Conservation (phyloP, 2,329 filamentous ascomycete species). For the Malbranchea zuffiana region DNA sequence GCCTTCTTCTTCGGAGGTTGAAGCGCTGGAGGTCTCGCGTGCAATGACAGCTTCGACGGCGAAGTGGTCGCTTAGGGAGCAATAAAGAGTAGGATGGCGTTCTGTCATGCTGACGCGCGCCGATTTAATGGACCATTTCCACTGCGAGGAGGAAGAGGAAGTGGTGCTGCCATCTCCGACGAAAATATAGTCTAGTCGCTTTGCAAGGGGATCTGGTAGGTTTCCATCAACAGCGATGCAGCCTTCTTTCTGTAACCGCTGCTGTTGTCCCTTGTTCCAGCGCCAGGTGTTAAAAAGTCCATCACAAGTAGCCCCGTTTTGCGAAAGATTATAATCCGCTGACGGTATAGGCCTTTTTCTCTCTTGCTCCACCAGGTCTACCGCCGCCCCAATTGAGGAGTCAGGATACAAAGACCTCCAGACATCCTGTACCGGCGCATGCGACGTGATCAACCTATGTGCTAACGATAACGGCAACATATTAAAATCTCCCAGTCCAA, state of each 20-base stretch:
- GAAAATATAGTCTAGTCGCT: slow-evolving; percentile 92
- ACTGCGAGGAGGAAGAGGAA: slow-evolving; percentile 20
- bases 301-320: slow-evolving; percentile 83
- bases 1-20: slow-evolving; percentile 12
- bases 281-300: slow-evolving; percentile 85
- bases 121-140: slow-evolving; percentile 58
- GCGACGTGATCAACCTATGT: slow-evolving; percentile 68
- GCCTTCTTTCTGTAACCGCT: slow-evolving; percentile 53
- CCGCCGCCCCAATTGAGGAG: slow-evolving; percentile 64
- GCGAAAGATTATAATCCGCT: slow-evolving; percentile 62
- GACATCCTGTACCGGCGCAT: slow-evolving; percentile 66
- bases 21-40: slow-evolving; percentile 27
- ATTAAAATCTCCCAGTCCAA: slow-evolving; percentile 91
- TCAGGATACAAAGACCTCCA: slow-evolving; percentile 80
- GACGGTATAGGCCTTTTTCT: slow-evolving; percentile 59
- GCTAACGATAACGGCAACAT: slow-evolving; percentile 82
- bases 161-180: slow-evolving; percentile 45
- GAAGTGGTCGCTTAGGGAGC: slow-evolving; percentile 90
- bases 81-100: slow-evolving; percentile 67
- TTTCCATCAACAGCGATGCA: slow-evolving; percentile 55
- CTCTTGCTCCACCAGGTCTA: slow-evolving; percentile 55
- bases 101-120: slow-evolving; percentile 68
- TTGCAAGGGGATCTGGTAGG: slow-evolving; percentile 60
- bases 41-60: slow-evolving; percentile 71
- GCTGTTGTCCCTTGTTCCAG: slow-evolving; percentile 63